Conservation (phyloP, 768 basidiomycete species). For the Strobilomyces echinocephalus region DNA sequence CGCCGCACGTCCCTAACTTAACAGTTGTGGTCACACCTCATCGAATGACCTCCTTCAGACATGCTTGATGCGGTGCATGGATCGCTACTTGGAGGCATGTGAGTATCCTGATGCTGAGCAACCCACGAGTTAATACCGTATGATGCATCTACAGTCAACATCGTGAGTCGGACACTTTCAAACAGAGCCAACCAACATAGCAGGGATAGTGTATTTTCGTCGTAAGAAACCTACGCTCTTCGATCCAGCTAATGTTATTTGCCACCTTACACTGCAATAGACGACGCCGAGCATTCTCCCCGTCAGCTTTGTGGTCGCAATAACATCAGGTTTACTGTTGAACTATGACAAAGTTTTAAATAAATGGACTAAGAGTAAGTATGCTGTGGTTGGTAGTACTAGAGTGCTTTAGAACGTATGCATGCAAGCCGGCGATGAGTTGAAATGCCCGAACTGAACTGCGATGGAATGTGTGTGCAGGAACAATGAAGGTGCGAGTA, state of each 20-base stretch:
- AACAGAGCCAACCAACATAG: constrained; percentile 40
- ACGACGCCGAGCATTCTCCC: neutral
- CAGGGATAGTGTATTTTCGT: constrained; percentile 16
- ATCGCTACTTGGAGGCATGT: constrained; percentile 85
- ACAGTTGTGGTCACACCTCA: neutral
- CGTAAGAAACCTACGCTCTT: neutral
- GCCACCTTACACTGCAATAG: neutral
- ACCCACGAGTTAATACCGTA: neutral
- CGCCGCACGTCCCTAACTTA: neutral
- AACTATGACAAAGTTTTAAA: constrained; percentile 5
- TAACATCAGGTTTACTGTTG: constrained; percentile 13
- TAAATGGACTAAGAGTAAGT: constrained; percentile 7
- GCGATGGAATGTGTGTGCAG: constrained; percentile 4
- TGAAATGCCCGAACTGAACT: constrained; percentile 9
- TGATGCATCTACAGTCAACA: constrained; percentile 52
- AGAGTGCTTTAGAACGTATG: constrained; percentile 15
- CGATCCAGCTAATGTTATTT: neutral
- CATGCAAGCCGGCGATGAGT: constrained; percentile 12
- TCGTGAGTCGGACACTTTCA: constrained; percentile 68
- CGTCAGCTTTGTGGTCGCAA: neutral
- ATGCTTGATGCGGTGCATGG: constrained; percentile 70
- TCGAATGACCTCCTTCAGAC: constrained; percentile 39
- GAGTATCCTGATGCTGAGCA: constrained; percentile 29
- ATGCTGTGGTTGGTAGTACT: constrained; percentile 12
- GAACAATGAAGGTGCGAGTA: constrained; percentile 8